Conservation (phyloP, 768 basidiomycete species). For the Hericium rajendrae region DNA sequence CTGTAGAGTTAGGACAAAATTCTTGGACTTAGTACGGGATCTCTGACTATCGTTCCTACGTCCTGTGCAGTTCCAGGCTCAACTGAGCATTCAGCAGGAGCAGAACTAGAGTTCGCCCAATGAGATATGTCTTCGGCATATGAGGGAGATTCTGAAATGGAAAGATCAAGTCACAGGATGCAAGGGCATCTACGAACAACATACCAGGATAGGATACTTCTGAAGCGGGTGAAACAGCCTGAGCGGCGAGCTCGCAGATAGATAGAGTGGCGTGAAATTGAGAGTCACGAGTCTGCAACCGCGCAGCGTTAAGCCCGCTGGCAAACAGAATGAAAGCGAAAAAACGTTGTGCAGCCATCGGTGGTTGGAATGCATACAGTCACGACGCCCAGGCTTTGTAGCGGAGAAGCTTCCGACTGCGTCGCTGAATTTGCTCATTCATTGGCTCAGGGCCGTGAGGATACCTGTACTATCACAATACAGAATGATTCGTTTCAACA, state of each 20-base stretch:
- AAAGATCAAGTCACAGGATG: background rate
- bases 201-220: background rate
- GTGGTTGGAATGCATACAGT: too few species aligned
- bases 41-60: slow-evolving; percentile 5
- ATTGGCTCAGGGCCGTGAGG: too few species aligned
- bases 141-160: background rate
- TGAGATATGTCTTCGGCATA: slow-evolving; percentile 5
- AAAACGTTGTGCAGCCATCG: too few species aligned
- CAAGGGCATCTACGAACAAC: background rate
- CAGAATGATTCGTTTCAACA: too few species aligned
- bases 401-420: too few species aligned
- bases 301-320: too few species aligned
- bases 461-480: too few species aligned
- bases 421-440: too few species aligned
- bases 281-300: too few species aligned
- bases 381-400: too few species aligned
- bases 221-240: background rate
- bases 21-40: background rate
- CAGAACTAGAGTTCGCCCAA: slow-evolving; percentile 1
- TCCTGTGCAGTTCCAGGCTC: slow-evolving; percentile 9
- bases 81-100: slow-evolving; percentile 5
- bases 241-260: background rate
- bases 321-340: too few species aligned
- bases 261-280: background rate
- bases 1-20: background rate